Conservation (phyloP, 805 yeast species). For the Yamadazyma akitaensis region DNA sequence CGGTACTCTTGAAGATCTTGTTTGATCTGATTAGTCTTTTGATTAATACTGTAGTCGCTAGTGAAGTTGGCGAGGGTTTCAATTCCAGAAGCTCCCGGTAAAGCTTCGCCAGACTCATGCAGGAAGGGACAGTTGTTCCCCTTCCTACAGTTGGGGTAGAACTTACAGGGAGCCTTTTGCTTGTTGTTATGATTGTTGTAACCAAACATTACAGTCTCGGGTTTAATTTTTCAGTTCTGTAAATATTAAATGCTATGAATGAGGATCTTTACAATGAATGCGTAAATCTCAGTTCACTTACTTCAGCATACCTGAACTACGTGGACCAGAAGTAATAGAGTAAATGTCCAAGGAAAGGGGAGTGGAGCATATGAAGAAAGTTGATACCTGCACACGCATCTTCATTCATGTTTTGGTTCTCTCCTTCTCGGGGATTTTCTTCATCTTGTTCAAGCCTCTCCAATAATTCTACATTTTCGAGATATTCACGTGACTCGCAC, state of each 20-base stretch:
- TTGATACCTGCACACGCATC: no score
- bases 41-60: slow-evolving; percentile 14
- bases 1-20: slow-evolving; percentile 22
- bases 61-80: slow-evolving; percentile 15
- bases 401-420: no score
- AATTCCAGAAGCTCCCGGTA: background rate
- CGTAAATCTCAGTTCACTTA: background rate
- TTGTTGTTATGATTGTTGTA: background rate
- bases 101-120: slow-evolving; percentile 13
- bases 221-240: background rate
- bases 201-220: background rate
- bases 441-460: background rate
- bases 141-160: slow-evolving; percentile 22
- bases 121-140: slow-evolving; percentile 26
- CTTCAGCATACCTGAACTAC: background rate
- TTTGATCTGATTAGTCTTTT: slow-evolving; percentile 18
- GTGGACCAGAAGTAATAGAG: background rate
- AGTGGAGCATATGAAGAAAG: no score
- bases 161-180: slow-evolving; percentile 9
- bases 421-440: no score
- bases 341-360: no score
- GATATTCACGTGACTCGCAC: background rate
- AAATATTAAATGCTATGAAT: no score
- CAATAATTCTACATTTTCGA: no score
- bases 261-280: background rate